A percentile compares a stretch with the other conserved stretches of the same genome.
Evolutionary conservation across 2,329 filamentous ascomycete genomes (phyloP).

Genomic region (Huntiella abstrusa): DNA sequence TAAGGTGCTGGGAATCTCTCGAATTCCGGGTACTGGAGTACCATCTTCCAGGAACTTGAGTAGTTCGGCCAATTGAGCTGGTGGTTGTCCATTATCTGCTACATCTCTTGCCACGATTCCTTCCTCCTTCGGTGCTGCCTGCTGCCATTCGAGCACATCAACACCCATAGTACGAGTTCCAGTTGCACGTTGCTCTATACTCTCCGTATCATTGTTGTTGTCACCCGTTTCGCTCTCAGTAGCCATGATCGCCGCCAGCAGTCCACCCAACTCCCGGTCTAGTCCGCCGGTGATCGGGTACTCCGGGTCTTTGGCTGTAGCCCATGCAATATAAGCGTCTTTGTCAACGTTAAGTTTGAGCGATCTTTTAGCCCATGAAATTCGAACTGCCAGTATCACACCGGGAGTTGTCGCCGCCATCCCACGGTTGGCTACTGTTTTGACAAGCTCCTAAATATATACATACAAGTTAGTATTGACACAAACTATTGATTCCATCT

Average conservation of each 20-base stretch:
- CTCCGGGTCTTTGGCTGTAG: constrained; percentile 19
- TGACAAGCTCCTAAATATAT: constrained; percentile 9
- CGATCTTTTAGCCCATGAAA: constrained; percentile 43
- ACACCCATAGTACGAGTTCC: constrained; percentile 3
- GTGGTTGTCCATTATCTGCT: constrained; percentile 12
- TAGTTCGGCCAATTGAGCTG: constrained; percentile 54
- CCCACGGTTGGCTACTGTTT: constrained; percentile 25
- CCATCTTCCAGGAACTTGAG: constrained; percentile 69
- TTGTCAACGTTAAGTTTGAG: constrained; percentile 42
- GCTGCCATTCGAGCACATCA: constrained; percentile 25
- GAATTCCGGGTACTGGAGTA: constrained; percentile 70
- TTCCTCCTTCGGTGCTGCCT: constrained; percentile 28
- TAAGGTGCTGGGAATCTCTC: constrained; percentile 66
- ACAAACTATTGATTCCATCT: background rate
- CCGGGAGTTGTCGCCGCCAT: constrained; percentile 34
- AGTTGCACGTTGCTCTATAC: background rate
- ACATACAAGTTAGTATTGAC: background rate
- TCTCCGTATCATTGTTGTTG: constrained; percentile 4
- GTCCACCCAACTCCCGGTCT: constrained; percentile 19
- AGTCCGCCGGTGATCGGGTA: constrained; percentile 16
- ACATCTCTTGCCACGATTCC: constrained; percentile 24
- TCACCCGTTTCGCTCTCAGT: background rate
- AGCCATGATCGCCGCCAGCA: background rate
- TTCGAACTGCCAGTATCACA: constrained; percentile 28
- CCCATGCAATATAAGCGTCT: constrained; percentile 47